Evolutionary conservation across 2,329 filamentous ascomycete species (phyloP).

Genomic region (Neonectria sp.): DNA sequence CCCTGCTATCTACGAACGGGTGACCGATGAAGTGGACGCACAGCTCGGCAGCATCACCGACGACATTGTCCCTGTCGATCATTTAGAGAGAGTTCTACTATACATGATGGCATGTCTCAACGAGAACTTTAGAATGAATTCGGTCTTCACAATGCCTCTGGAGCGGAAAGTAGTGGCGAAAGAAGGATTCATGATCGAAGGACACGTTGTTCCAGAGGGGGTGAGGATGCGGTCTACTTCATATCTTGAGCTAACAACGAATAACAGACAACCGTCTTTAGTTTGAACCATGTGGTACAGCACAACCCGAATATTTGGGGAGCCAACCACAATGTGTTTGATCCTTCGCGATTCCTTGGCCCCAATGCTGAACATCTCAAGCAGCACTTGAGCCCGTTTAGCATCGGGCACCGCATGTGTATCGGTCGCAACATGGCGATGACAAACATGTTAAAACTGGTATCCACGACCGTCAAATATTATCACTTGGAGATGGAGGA

Average conservation of each 20-base stretch:
- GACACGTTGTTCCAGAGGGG: conserved; percentile 9
- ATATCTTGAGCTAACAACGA: not conserved
- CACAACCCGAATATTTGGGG: conserved; percentile 20
- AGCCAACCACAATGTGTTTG: conserved; percentile 6
- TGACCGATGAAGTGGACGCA: conserved; percentile 10
- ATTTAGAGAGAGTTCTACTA: conserved; percentile 3
- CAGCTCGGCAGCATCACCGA: not conserved
- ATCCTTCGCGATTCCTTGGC: conserved; percentile 18
- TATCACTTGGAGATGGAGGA: conserved; percentile 16
- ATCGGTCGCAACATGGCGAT: conserved; percentile 27
- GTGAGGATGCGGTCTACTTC: not conserved
- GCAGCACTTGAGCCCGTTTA: conserved; percentile 15
- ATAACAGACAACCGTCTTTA: conserved; percentile 16
- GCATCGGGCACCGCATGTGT: conserved; percentile 25
- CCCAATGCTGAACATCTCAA: conserved; percentile 11
- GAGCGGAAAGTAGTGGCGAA: not conserved
- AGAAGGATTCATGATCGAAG: conserved; percentile 10
- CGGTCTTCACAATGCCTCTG: conserved; percentile 25
- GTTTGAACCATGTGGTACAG: conserved; percentile 19
- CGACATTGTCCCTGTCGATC: not conserved
- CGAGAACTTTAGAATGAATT: conserved; percentile 23
- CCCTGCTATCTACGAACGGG: not conserved
- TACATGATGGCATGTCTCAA: conserved; percentile 24
- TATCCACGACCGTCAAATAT: conserved; percentile 9
- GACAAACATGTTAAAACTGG: conserved; percentile 21